Percentiles rank a stretch among this genome's conserved stretches.
These are phyloP conservation scores for Pichia thaimueangensis DNA, from an alignment of 805 yeast genomes.

Conservation along the genomic window DNA sequence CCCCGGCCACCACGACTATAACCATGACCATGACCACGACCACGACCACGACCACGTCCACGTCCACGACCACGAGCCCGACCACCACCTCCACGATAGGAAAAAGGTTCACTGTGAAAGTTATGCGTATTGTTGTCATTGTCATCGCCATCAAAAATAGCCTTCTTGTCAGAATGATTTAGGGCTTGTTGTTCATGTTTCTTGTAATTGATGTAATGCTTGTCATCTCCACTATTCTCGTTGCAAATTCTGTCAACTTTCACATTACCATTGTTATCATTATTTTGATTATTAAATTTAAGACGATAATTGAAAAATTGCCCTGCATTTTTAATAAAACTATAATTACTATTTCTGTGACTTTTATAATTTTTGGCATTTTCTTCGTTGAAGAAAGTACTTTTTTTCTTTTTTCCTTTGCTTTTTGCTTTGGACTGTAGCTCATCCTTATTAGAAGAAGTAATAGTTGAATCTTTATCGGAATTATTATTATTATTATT, in stretches of 20 bases:
- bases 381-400: not conserved
- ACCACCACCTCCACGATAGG: not conserved
- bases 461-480: too few relatives aligned
- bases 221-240: too few relatives aligned
- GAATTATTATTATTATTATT: too few relatives aligned
- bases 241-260: not conserved
- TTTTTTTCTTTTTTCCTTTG: not conserved
- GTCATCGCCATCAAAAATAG: too few relatives aligned
- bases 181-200: too few relatives aligned
- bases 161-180: too few relatives aligned
- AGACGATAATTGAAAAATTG: not conserved
- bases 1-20: conserved; percentile 1
- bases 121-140: not conserved
- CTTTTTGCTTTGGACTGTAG: not conserved
- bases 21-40: too few relatives aligned
- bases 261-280: not conserved
- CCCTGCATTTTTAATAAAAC: conserved; percentile 1
- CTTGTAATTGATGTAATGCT: too few relatives aligned
- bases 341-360: conserved; percentile 4
- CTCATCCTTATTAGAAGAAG: too few relatives aligned
- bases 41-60: too few relatives aligned
- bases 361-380: not conserved
- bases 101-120: too few relatives aligned
- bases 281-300: not conserved
- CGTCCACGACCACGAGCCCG: not conserved